Conservation (phyloP, 345 rosid species). For the Aquilaria sinensis region DNA sequence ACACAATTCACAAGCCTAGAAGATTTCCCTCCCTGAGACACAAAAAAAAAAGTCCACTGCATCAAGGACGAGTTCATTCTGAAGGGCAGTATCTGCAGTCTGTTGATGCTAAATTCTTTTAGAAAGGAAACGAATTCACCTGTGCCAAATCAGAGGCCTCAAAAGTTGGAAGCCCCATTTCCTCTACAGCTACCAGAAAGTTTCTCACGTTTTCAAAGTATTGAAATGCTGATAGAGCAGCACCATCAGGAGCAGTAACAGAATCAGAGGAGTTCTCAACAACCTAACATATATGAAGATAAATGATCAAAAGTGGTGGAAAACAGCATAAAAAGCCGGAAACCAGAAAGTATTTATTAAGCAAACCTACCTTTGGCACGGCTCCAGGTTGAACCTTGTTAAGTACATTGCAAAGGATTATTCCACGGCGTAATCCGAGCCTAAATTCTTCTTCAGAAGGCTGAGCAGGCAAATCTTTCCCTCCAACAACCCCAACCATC, state of each 20-base stretch:
- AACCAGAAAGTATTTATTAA: not conserved
- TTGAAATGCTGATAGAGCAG: constrained; percentile 81
- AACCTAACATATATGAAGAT: constrained; percentile 33
- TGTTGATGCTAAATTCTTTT: not conserved
- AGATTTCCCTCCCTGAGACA: constrained; percentile 66
- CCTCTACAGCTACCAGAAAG: constrained; percentile 66
- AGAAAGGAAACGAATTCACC: constrained; percentile 23
- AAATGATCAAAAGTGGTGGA: not conserved
- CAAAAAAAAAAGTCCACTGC: not conserved
- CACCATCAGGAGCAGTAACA: constrained; percentile 68
- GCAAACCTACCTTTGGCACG: constrained; percentile 50
- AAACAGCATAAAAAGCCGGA: not conserved
- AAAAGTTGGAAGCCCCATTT: constrained; percentile 78
- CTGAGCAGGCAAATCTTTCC: constrained; percentile 82
- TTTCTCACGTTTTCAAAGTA: constrained; percentile 91
- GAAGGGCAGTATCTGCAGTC: not conserved
- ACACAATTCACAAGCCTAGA: constrained; percentile 68
- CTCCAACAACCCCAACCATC: constrained; percentile 56
- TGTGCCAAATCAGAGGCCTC: constrained; percentile 91
- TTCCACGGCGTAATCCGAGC: constrained; percentile 88
- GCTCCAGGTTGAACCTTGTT: constrained; percentile 86
- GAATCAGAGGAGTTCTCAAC: constrained; percentile 77
- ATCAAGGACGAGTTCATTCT: not conserved
- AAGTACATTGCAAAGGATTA: constrained; percentile 74
- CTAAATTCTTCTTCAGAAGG: constrained; percentile 93